Conservation (phyloP, 225 moss, liverwort and hornwort genomes). For the Polytrichum formosum region DNA sequence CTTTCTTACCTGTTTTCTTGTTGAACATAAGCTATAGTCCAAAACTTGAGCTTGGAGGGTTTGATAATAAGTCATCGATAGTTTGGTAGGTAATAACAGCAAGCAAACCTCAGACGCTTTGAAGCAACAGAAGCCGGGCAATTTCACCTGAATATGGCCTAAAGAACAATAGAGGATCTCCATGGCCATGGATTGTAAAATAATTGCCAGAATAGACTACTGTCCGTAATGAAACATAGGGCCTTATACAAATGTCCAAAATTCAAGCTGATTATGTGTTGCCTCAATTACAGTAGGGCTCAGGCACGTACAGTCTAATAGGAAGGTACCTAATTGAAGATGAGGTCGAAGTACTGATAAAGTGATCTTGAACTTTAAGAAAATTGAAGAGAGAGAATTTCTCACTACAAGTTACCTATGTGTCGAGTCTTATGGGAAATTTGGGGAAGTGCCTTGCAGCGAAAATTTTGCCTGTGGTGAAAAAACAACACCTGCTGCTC, state of each 20-base stretch:
- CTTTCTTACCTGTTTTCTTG: conserved; percentile 13
- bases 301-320: too few species aligned
- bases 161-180: neutral
- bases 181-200: too few species aligned
- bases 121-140: neutral
- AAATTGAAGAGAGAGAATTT: neutral
- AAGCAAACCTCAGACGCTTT: conserved; percentile 20
- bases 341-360: too few species aligned
- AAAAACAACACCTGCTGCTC: conserved; percentile 84
- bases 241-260: too few species aligned
- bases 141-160: neutral
- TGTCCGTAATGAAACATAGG: too few species aligned
- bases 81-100: conserved; percentile 66
- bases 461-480: conserved; percentile 85
- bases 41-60: too few species aligned
- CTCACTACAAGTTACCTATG: neutral
- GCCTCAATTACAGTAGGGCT: neutral
- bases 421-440: neutral
- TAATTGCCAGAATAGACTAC: too few species aligned
- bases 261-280: neutral
- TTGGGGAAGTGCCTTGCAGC: conserved; percentile 38
- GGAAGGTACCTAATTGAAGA: too few species aligned
- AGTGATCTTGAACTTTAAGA: neutral
- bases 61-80: conserved; percentile 31
- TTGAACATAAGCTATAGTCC: too few species aligned